Percentiles rank a stretch among this genome's conserved stretches.
phyloP scores from a whole-genome alignment of 176 grass and related monocot genomes.

The Musa acuminata region DNA sequence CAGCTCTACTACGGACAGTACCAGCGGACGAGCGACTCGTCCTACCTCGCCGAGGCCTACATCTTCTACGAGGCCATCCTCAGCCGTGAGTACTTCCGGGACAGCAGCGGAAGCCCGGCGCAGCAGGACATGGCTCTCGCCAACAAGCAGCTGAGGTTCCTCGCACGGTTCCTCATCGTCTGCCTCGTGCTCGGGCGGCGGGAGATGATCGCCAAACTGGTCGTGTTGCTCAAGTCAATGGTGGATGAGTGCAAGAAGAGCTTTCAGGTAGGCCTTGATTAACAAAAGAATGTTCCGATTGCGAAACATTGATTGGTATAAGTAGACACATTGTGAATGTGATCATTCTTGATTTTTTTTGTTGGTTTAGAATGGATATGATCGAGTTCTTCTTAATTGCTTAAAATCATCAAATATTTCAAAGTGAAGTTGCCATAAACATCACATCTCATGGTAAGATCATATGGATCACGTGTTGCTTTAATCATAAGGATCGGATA shows the following conservation, averaged over 20 bases:
- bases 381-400: too few species aligned
- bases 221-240: slow-evolving; percentile 35
- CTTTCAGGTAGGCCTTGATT: slow-evolving; percentile 41
- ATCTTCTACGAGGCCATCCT: slow-evolving; percentile 97
- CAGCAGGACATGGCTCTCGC: slow-evolving; percentile 35
- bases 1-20: slow-evolving; percentile 95
- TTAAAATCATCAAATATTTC: too few species aligned
- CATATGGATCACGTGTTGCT: too few species aligned
- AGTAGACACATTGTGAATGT: neutral
- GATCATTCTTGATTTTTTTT: too few species aligned
- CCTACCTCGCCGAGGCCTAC: slow-evolving; percentile 76
- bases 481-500: neutral
- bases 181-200: slow-evolving; percentile 61
- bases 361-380: too few species aligned
- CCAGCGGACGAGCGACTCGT: slow-evolving; percentile 65
- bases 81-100: slow-evolving; percentile 69
- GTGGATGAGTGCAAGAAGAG: slow-evolving; percentile 64
- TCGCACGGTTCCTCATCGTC: slow-evolving; percentile 81
- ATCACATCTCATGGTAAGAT: too few species aligned
- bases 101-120: slow-evolving; percentile 9
- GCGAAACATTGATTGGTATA: neutral
- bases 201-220: slow-evolving; percentile 39
- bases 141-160: slow-evolving; percentile 81
- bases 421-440: too few species aligned
- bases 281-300: neutral